phyloP scores from a whole-genome alignment of 441 rosid genomes.

The Croton laevigatus region DNA sequence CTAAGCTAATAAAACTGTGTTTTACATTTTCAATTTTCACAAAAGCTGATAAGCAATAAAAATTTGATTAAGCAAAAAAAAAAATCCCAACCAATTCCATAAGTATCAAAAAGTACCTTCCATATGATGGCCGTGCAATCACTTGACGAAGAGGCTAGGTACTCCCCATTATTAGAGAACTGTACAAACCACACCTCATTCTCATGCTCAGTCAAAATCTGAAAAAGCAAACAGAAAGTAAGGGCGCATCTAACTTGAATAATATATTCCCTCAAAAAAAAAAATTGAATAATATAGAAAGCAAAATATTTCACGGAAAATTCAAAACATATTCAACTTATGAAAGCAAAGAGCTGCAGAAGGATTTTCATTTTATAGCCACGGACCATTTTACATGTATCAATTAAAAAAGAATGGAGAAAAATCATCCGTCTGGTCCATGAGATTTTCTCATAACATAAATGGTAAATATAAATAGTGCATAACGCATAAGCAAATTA shows the following conservation, averaged over 20 bases:
- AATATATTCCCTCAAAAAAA: too few species aligned
- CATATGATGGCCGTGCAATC: constrained; percentile 92
- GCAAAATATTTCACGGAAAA: not conserved
- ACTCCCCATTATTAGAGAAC: constrained; percentile 74
- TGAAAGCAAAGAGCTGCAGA: constrained; percentile 2
- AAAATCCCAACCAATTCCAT: not conserved
- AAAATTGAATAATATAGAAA: not conserved
- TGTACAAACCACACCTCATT: constrained; percentile 94
- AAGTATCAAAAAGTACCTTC: constrained; percentile 52
- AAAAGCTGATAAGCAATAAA: not conserved
- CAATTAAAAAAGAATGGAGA: not conserved
- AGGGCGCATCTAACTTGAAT: not conserved
- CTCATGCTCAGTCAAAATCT: constrained; percentile 75
- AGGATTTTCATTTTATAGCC: not conserved
- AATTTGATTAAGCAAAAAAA: not conserved
- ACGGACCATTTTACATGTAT: not conserved
- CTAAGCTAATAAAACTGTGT: too few species aligned
- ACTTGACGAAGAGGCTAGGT: constrained; percentile 82
- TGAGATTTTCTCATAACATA: not conserved
- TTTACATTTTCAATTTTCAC: not conserved
- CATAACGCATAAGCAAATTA: not conserved
- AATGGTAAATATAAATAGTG: too few species aligned
- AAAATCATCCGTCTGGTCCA: not conserved
- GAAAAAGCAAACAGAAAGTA: constrained; percentile 25
- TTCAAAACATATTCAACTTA: constrained; percentile 3